These are phyloP conservation scores for Falciphora oryzae DNA, from an alignment of 2,329 filamentous ascomycete species.

Conservation along the genomic window DNA sequence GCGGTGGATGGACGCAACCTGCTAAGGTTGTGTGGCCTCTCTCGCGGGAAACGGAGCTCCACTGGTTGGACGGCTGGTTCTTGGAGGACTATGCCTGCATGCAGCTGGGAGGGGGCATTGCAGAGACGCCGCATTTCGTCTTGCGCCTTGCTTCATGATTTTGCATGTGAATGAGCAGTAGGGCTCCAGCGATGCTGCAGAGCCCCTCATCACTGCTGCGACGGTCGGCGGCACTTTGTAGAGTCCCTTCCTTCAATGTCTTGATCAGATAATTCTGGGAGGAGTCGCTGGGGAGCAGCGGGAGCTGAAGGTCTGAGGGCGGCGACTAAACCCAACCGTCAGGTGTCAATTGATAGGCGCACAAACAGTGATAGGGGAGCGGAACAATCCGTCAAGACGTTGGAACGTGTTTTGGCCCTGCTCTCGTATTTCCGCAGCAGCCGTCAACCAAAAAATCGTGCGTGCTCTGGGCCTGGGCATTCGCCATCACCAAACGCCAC, in stretches of 20 bases:
- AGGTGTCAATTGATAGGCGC: not conserved
- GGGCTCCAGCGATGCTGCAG: no score
- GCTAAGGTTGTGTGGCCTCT: not conserved
- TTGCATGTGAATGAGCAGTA: not conserved
- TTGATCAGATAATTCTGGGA: not conserved
- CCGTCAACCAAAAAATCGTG: not conserved
- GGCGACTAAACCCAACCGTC: no score
- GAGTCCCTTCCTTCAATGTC: no score
- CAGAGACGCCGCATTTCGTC: not conserved
- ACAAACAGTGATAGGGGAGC: no score
- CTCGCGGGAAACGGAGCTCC: not conserved
- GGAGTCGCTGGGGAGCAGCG: not conserved
- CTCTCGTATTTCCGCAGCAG: no score
- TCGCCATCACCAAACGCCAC: not conserved
- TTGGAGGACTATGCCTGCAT: not conserved
- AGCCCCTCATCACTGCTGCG: no score
- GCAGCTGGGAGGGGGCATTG: not conserved
- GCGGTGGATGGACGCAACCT: no score
- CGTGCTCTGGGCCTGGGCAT: not conserved
- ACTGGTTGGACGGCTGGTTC: not conserved
- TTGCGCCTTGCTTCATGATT: not conserved
- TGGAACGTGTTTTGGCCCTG: no score
- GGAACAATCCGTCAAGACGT: no score
- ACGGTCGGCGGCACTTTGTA: no score
- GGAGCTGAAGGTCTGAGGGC: no score